Evolutionary conservation across 768 basidiomycete genomes (phyloP).

Genomic region (Dentipellis sp.): DNA sequence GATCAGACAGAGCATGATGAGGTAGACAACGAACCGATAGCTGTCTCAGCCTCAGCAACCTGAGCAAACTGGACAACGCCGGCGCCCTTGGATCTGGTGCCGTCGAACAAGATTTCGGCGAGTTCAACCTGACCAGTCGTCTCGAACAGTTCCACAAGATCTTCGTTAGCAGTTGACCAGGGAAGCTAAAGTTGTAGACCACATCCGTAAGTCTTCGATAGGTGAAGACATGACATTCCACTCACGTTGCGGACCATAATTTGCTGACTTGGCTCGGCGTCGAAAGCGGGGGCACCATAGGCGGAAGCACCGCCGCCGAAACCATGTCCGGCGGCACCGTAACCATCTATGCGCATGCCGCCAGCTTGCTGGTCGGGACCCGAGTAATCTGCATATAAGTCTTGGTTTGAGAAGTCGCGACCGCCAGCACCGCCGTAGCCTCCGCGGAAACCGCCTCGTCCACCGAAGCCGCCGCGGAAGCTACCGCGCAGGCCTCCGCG

Average conservation of each 20-base stretch:
- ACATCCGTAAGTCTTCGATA: not conserved
- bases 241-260: slow-evolving; percentile 98
- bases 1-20: not conserved
- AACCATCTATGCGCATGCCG: slow-evolving; percentile 28
- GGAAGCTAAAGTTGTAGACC: slow-evolving; percentile 52
- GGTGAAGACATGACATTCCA: slow-evolving; percentile 13
- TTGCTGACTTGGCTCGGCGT: slow-evolving; percentile 87
- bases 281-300: slow-evolving; percentile 27
- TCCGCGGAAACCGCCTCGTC: slow-evolving; percentile 30
- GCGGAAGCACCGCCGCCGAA: slow-evolving; percentile 13
- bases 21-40: slow-evolving; percentile 52
- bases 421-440: slow-evolving; percentile 34
- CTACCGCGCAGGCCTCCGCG: slow-evolving; percentile 45
- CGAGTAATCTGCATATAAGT: slow-evolving; percentile 87
- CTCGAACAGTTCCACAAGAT: slow-evolving; percentile 95
- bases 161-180: slow-evolving; percentile 99
- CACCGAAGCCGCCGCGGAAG: slow-evolving; percentile 48
- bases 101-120: slow-evolving; percentile 92
- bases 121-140: slow-evolving; percentile 93
- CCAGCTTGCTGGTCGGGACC: slow-evolving; percentile 66
- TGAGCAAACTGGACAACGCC: slow-evolving; percentile 94
- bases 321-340: slow-evolving; percentile 25
- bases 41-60: slow-evolving; percentile 84
- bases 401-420: slow-evolving; percentile 78
- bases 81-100: slow-evolving; percentile 85